Percentiles rank a stretch among this genome's conserved stretches.
phyloP scores from a whole-genome alignment of 345 rosid genomes.

The Nephelium lappaceum region DNA sequence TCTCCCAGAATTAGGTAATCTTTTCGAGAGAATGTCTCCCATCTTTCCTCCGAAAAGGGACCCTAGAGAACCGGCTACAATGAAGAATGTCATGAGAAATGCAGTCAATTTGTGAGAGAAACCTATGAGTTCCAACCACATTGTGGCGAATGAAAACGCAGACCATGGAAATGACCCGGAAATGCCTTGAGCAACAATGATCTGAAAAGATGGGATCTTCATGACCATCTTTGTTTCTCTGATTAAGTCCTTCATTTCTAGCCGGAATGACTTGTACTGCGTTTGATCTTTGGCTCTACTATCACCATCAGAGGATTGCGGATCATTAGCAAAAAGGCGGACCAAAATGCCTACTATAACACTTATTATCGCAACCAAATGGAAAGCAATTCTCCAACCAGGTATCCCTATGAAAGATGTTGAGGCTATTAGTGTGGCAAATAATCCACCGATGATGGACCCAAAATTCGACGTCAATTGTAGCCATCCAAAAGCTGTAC shows the following conservation, averaged over 20 bases:
- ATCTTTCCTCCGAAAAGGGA: constrained; percentile 55
- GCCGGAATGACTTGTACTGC: constrained; percentile 34
- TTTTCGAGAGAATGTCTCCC: constrained; percentile 62
- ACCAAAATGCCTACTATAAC: constrained; percentile 64
- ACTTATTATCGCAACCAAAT: constrained; percentile 57
- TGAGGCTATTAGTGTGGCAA: constrained; percentile 65
- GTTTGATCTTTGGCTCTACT: constrained; percentile 16
- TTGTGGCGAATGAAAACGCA: constrained; percentile 60
- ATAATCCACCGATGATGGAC: constrained; percentile 60
- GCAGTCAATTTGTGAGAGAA: constrained; percentile 64
- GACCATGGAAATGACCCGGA: constrained; percentile 69
- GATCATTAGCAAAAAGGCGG: constrained; percentile 62
- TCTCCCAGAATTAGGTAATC: constrained; percentile 56
- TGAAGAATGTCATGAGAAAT: constrained; percentile 44
- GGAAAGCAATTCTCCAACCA: constrained; percentile 83
- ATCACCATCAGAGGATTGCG: constrained; percentile 37
- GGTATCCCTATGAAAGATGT: constrained; percentile 66
- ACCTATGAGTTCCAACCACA: constrained; percentile 78
- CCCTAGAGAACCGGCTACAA: constrained; percentile 46
- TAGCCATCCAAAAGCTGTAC: constrained; percentile 82
- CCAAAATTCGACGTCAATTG: constrained; percentile 62
- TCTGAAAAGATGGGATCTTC: constrained; percentile 61
- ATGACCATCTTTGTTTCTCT: constrained; percentile 54
- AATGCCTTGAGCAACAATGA: constrained; percentile 67
- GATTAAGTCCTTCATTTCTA: constrained; percentile 43